Percentiles rank a stretch among this genome's conserved stretches.
phyloP scores from a whole-genome alignment of 1,139 yeast genomes.

The Hyphopichia wangnamkhiaoensis region DNA sequence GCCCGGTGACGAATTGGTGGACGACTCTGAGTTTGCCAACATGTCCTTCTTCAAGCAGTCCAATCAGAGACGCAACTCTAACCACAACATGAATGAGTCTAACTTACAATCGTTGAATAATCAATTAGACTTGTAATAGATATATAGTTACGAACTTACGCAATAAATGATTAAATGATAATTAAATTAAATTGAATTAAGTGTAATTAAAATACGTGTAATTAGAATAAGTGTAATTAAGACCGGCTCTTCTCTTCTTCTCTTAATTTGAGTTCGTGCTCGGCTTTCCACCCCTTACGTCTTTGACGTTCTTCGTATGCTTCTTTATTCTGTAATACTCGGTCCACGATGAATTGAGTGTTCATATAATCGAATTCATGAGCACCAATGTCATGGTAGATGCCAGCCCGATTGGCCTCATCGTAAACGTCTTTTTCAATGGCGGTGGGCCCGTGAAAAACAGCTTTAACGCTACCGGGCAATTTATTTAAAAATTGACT shows the following conservation, averaged over 20 bases:
- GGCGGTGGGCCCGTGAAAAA: slow-evolving; percentile 66
- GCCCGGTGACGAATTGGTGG: slow-evolving; percentile 66
- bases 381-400: slow-evolving; percentile 46
- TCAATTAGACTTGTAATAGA: slow-evolving; percentile 22
- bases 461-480: slow-evolving; percentile 44
- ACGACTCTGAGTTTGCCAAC: slow-evolving; percentile 20
- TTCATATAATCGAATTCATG: slow-evolving; percentile 63
- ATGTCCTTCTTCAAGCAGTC: slow-evolving; percentile 23
- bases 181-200: neutral
- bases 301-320: slow-evolving; percentile 79
- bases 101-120: slow-evolving; percentile 25
- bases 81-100: slow-evolving; percentile 35
- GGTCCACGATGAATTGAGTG: slow-evolving; percentile 63
- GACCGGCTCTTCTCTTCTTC: slow-evolving; percentile 17
- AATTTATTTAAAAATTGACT: slow-evolving; percentile 36
- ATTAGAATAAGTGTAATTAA: neutral
- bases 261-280: slow-evolving; percentile 31
- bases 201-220: neutral
- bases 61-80: slow-evolving; percentile 40
- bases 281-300: slow-evolving; percentile 74
- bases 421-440: slow-evolving; percentile 44
- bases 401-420: slow-evolving; percentile 33
- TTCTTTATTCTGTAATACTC: slow-evolving; percentile 65
- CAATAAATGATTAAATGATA: no score
- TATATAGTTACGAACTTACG: no score